Conservation (phyloP, 257 asterid species). For the Nicotiana undulata region DNA sequence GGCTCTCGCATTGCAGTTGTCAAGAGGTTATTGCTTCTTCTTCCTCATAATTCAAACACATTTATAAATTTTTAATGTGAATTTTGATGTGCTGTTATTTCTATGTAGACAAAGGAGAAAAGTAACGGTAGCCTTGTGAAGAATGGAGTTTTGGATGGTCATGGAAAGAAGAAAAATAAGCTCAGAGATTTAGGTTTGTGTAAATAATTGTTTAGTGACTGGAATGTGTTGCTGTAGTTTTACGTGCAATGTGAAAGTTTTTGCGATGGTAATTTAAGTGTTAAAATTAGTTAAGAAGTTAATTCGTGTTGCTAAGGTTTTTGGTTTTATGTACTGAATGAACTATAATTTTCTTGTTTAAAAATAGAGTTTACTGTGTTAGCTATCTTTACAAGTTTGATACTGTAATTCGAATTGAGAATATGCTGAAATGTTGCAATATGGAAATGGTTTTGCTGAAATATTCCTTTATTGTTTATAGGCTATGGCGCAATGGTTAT, state of each 20-base stretch:
- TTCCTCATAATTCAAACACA: background rate
- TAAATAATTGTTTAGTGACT: slow-evolving; percentile 2
- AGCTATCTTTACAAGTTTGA: background rate
- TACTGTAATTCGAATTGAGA: background rate
- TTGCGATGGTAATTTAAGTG: background rate
- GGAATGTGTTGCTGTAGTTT: background rate
- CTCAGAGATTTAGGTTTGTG: slow-evolving; percentile 39
- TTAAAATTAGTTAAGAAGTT: background rate
- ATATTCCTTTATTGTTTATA: slow-evolving; percentile 13
- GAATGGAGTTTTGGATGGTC: slow-evolving; percentile 14
- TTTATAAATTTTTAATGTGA: background rate
- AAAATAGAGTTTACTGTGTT: background rate
- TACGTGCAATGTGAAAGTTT: background rate
- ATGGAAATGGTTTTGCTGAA: background rate
- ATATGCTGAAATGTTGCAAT: background rate
- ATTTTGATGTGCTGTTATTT: slow-evolving; percentile 7
- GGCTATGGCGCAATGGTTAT: slow-evolving; percentile 14
- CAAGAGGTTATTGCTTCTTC: slow-evolving; percentile 35
- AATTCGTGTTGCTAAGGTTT: background rate
- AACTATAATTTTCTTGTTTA: background rate
- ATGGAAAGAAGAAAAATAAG: slow-evolving; percentile 28
- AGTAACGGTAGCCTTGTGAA: slow-evolving; percentile 18
- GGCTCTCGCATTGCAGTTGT: slow-evolving; percentile 59
- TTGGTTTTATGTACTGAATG: background rate
- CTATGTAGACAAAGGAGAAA: slow-evolving; percentile 34